phyloP scores from a whole-genome alignment of 176 grass and related monocot genomes.

The Luzula sylvatica region DNA sequence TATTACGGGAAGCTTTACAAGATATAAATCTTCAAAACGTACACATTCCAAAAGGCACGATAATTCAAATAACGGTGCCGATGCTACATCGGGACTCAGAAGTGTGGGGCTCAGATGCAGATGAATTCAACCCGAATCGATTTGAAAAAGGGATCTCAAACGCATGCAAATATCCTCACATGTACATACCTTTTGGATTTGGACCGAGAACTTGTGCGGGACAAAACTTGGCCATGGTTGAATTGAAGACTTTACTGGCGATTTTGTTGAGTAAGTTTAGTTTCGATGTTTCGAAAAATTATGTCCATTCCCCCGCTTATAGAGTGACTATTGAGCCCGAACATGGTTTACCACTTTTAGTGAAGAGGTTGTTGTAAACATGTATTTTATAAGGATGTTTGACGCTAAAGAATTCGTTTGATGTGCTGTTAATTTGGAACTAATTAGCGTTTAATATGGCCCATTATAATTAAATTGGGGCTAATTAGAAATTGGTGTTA shows the following conservation, averaged over 20 bases:
- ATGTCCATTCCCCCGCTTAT: slow-evolving; percentile 36
- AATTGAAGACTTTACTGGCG: slow-evolving; percentile 55
- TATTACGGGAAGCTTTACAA: slow-evolving; percentile 30
- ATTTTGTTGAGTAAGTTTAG: slow-evolving; percentile 40
- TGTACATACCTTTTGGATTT: slow-evolving; percentile 52
- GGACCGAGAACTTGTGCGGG: slow-evolving; percentile 45
- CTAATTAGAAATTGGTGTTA: too few relatives aligned
- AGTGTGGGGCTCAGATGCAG: slow-evolving; percentile 37
- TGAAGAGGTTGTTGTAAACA: slow-evolving; percentile 9
- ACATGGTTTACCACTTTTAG: slow-evolving; percentile 35
- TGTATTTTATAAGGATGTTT: background rate
- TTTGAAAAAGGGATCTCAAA: slow-evolving; percentile 30
- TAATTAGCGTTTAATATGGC: too few relatives aligned
- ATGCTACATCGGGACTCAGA: slow-evolving; percentile 40
- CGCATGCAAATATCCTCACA: slow-evolving; percentile 41
- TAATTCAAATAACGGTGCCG: slow-evolving; percentile 30
- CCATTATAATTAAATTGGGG: too few relatives aligned
- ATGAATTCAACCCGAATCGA: slow-evolving; percentile 36
- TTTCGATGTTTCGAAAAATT: slow-evolving; percentile 33
- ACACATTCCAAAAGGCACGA: slow-evolving; percentile 25
- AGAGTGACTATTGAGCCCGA: slow-evolving; percentile 38
- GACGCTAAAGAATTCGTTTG: background rate
- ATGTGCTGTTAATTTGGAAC: background rate
- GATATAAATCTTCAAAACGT: slow-evolving; percentile 34
- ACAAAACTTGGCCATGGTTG: slow-evolving; percentile 46